These are phyloP conservation scores for Ceratocystiopsis minuta DNA, from an alignment of 2,329 filamentous ascomycete species.

Conservation along the genomic window DNA sequence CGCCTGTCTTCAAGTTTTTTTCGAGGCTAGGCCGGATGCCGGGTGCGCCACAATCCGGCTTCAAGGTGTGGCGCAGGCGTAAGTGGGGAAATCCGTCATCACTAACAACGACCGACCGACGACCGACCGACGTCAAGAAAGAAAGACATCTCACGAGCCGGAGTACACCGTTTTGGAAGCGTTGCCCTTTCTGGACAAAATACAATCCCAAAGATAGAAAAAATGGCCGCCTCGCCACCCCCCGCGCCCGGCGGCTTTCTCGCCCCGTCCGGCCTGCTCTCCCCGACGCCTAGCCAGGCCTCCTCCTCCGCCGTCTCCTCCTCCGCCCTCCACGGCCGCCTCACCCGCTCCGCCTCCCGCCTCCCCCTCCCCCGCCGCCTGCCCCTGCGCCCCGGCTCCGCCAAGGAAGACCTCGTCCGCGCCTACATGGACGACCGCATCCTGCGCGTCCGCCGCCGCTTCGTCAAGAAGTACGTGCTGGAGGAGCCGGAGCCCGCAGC, in stretches of 20 bases:
- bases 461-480: slow-evolving; percentile 35
- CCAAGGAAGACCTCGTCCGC: slow-evolving; percentile 41
- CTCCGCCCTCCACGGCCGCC: not conserved
- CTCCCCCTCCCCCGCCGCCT: slow-evolving; percentile 38
- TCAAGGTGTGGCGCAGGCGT: too few species aligned
- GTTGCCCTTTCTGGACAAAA: too few species aligned
- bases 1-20: too few species aligned
- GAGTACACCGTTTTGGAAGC: too few species aligned
- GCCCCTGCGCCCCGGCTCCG: slow-evolving; percentile 35
- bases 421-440: slow-evolving; percentile 37
- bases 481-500: too few species aligned
- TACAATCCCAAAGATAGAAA: too few species aligned
- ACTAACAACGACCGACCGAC: too few species aligned
- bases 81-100: too few species aligned
- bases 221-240: not conserved
- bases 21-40: too few species aligned
- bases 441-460: slow-evolving; percentile 36
- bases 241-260: slow-evolving; percentile 32
- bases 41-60: too few species aligned
- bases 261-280: slow-evolving; percentile 25
- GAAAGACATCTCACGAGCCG: too few species aligned
- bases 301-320: slow-evolving; percentile 1
- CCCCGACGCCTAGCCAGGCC: slow-evolving; percentile 26
- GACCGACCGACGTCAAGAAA: too few species aligned
- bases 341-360: slow-evolving; percentile 21